phyloP scores from a whole-genome alignment of 2,329 filamentous ascomycete genomes.

The Hypoxylon sp. region DNA sequence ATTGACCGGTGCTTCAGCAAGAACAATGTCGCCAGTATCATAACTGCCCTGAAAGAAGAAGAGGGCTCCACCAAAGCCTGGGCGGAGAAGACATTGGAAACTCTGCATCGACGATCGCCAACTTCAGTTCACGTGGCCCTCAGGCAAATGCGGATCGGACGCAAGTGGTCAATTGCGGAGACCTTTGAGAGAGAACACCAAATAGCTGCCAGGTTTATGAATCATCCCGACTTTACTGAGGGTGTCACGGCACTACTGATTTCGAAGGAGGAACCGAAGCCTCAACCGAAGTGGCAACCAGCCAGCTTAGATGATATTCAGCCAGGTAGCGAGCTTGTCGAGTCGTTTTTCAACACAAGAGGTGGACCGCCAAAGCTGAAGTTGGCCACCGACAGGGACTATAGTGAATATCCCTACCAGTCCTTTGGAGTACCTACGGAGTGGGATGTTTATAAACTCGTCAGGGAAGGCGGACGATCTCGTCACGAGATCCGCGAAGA shows the following conservation, averaged over 20 bases:
- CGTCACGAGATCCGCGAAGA: conserved; percentile 71
- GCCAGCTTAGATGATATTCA: conserved; percentile 76
- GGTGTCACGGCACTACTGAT: conserved; percentile 88
- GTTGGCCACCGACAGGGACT: conserved; percentile 74
- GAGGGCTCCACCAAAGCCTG: conserved; percentile 72
- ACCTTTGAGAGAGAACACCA: conserved; percentile 88
- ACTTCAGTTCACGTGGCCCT: conserved; percentile 88
- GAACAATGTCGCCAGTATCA: conserved; percentile 75
- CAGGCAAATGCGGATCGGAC: conserved; percentile 82
- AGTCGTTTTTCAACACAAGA: conserved; percentile 75
- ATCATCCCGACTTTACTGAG: conserved; percentile 88
- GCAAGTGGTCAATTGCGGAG: conserved; percentile 82
- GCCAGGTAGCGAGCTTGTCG: conserved; percentile 64
- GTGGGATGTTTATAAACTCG: conserved; percentile 63
- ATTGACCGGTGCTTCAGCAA: conserved; percentile 87
- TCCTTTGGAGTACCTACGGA: conserved; percentile 81
- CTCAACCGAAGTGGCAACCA: conserved; percentile 81
- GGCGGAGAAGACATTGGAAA: conserved; percentile 82
- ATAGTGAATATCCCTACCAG: conserved; percentile 78
- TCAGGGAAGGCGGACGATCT: conserved; percentile 57
- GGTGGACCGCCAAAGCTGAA: conserved; percentile 62
- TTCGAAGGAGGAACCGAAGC: conserved; percentile 64
- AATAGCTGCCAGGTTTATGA: conserved; percentile 90
- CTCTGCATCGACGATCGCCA: conserved; percentile 83
- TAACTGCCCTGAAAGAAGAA: conserved; percentile 73